phyloP scores from a whole-genome alignment of 2,329 filamentous ascomycete species.

The Phaeosphaeria sp. region DNA sequence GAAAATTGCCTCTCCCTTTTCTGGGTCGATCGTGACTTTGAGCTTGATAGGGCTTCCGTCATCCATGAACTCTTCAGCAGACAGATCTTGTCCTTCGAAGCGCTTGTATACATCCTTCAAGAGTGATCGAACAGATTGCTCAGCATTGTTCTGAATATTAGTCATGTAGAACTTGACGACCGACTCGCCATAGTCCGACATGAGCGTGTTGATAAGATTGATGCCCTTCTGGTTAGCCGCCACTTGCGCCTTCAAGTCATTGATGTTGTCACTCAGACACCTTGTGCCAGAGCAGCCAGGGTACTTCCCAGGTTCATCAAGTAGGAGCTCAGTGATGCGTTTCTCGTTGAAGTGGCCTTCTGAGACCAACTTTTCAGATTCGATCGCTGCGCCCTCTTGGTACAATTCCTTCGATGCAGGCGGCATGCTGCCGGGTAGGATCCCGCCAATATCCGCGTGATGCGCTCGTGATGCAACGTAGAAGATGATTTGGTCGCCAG shows the following conservation, averaged over 20 bases:
- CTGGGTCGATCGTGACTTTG: constrained; percentile 55
- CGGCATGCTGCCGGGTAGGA: constrained; percentile 83
- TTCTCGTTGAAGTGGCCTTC: constrained; percentile 47
- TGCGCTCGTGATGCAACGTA: constrained; percentile 38
- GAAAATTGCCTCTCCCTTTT: constrained; percentile 43
- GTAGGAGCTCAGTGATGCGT: constrained; percentile 34
- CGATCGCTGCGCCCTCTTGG: constrained; percentile 57
- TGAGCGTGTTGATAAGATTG: constrained; percentile 43
- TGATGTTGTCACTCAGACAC: constrained; percentile 43
- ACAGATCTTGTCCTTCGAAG: constrained; percentile 52
- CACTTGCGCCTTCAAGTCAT: constrained; percentile 45
- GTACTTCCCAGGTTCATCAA: constrained; percentile 46
- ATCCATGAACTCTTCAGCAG: constrained; percentile 51
- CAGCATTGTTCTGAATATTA: constrained; percentile 48
- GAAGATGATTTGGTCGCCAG: constrained; percentile 27
- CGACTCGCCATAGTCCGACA: constrained; percentile 42
- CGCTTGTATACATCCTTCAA: constrained; percentile 49
- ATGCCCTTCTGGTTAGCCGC: constrained; percentile 45
- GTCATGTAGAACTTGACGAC: constrained; percentile 52
- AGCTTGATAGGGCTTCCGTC: constrained; percentile 48
- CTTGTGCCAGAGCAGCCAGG: constrained; percentile 42
- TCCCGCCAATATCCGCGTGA: constrained; percentile 59
- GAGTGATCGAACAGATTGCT: constrained; percentile 40
- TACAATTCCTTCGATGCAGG: constrained; percentile 67
- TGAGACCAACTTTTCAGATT: constrained; percentile 48